Evolutionary conservation across 352 stramenopile species (phyloP).

Genomic region (Pythium aquatile): DNA sequence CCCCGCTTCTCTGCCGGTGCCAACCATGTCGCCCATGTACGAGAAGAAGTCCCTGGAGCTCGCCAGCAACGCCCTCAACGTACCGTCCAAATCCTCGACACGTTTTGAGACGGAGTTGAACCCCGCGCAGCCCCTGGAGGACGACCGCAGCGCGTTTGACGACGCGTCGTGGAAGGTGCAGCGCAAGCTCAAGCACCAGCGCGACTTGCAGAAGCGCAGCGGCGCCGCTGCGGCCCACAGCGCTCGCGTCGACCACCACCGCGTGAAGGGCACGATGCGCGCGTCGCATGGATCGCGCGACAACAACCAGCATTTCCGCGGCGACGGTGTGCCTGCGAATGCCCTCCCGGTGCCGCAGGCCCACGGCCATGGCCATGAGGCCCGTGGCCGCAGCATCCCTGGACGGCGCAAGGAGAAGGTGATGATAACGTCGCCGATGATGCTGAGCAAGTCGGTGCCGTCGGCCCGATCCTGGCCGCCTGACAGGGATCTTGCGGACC

Average conservation of each 20-base stretch:
- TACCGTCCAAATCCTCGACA: neutral
- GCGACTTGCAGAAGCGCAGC: constrained; percentile 42
- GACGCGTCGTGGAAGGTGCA: constrained; percentile 52
- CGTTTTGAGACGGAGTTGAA: neutral
- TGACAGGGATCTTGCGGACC: constrained; percentile 13
- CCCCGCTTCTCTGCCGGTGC: neutral
- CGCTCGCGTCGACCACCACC: constrained; percentile 32
- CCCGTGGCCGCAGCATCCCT: constrained; percentile 35
- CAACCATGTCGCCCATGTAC: constrained; percentile 22
- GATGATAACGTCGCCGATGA: constrained; percentile 3
- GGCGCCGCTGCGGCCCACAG: neutral
- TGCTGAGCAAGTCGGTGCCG: constrained; percentile 49
- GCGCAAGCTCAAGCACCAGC: constrained; percentile 70
- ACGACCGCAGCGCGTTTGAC: constrained; percentile 16
- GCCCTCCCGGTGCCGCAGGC: neutral
- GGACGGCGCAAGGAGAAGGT: constrained; percentile 25
- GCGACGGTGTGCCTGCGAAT: neutral
- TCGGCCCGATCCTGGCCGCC: constrained; percentile 59
- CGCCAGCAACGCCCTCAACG: neutral
- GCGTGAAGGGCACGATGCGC: constrained; percentile 18
- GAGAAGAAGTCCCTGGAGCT: constrained; percentile 21
- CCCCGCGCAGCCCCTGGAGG: constrained; percentile 10
- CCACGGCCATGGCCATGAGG: neutral
- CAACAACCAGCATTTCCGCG: constrained; percentile 25
- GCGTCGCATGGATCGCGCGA: constrained; percentile 30